phyloP scores from a whole-genome alignment of 768 basidiomycete species.

The Suillus subalutaceus region DNA sequence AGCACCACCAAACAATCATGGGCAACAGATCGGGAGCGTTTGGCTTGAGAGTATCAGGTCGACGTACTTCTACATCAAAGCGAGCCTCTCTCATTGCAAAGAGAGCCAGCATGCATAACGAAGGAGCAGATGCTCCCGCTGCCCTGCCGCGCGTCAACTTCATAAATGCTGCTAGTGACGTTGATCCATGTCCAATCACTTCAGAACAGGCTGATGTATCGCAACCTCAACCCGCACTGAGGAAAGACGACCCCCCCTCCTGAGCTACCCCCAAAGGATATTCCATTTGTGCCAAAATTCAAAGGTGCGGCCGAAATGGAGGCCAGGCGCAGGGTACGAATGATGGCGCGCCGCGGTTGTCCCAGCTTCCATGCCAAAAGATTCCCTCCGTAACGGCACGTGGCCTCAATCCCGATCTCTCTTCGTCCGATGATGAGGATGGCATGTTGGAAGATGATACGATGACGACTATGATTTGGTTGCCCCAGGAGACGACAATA shows the following conservation, averaged over 20 bases:
- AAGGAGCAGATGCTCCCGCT: slow-evolving; percentile 16
- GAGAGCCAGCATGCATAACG: slow-evolving; percentile 11
- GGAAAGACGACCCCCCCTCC: slow-evolving; percentile 21
- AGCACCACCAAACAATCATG: slow-evolving; percentile 90
- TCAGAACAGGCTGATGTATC: slow-evolving; percentile 14
- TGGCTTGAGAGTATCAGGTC: slow-evolving; percentile 77
- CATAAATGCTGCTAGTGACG: slow-evolving; percentile 13
- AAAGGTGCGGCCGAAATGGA: slow-evolving; percentile 90
- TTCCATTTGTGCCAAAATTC: slow-evolving; percentile 76
- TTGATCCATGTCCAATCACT: slow-evolving; percentile 12
- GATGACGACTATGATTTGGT: slow-evolving; percentile 57
- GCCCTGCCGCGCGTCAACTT: slow-evolving; percentile 17
- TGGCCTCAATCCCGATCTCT: slow-evolving; percentile 49
- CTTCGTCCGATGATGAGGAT: slow-evolving; percentile 58
- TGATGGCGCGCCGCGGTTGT: slow-evolving; percentile 61
- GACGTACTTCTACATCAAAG: slow-evolving; percentile 55
- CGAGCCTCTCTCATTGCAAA: slow-evolving; percentile 39
- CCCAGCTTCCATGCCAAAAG: slow-evolving; percentile 30
- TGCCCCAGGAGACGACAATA: slow-evolving; percentile 48
- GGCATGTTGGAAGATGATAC: slow-evolving; percentile 49
- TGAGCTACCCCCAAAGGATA: slow-evolving; percentile 49
- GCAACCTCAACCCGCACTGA: slow-evolving; percentile 7
- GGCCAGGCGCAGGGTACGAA: slow-evolving; percentile 61
- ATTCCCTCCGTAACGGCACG: slow-evolving; percentile 29
- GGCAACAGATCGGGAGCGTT: slow-evolving; percentile 68